phyloP scores from a whole-genome alignment of 495 filamentous ascomycete species.

The Hyphodiscus hymeniophilus region DNA sequence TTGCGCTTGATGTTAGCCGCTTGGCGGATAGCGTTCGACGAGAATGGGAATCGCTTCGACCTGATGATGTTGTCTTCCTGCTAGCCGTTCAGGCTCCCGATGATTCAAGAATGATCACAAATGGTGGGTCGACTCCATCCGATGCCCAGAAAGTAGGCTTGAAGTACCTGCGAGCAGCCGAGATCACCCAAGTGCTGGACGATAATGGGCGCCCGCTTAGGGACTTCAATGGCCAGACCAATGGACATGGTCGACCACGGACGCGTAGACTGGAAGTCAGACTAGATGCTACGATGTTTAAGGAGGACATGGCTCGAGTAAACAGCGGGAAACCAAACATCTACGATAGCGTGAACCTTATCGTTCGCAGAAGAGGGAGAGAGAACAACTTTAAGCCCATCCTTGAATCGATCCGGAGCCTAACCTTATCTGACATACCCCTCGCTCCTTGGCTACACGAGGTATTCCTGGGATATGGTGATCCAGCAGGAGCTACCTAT shows the following conservation, averaged over 20 bases:
- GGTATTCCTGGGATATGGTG: conserved; percentile 92
- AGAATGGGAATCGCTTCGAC: conserved; percentile 88
- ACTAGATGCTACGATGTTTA: conserved; percentile 72
- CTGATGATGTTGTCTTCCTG: conserved; percentile 86
- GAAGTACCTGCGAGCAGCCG: conserved; percentile 68
- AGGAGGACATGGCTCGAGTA: conserved; percentile 60
- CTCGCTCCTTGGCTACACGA: conserved; percentile 91
- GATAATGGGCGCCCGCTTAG: conserved; percentile 74
- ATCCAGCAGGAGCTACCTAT: conserved; percentile 81
- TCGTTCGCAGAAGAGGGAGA: conserved; percentile 74
- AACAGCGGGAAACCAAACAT: conserved; percentile 61
- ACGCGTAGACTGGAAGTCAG: conserved; percentile 69
- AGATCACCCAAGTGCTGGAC: conserved; percentile 81
- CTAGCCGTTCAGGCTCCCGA: conserved; percentile 56
- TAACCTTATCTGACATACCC: conserved; percentile 78
- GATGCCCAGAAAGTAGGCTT: conserved; percentile 56
- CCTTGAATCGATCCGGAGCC: conserved; percentile 78
- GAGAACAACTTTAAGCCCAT: conserved; percentile 98
- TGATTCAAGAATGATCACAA: conserved; percentile 42
- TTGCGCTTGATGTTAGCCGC: conserved; percentile 77
- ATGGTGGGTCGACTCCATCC: conserved; percentile 39
- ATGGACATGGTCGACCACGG: conserved; percentile 40
- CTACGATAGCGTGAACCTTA: conserved; percentile 79
- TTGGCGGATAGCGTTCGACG: conserved; percentile 63
- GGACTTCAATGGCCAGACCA: conserved; percentile 42